Evolutionary conservation across 1,284 basidiomycete species (phyloP).

Genomic region (Spongiforma sp.): DNA sequence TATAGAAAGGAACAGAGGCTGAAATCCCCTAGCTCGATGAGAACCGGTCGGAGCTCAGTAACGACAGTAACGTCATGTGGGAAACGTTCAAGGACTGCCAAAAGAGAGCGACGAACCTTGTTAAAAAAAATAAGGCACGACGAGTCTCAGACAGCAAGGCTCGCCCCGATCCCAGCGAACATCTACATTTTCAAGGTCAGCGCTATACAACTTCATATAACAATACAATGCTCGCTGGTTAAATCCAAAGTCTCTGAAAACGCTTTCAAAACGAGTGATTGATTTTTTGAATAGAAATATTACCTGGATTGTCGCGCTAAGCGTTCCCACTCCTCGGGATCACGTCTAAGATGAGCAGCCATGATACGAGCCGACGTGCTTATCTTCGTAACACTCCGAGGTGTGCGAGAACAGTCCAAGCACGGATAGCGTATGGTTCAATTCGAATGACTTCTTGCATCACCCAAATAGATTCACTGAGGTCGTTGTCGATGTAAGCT

Average conservation of each 20-base stretch:
- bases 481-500: slow-evolving; percentile 79
- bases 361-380: slow-evolving; percentile 24
- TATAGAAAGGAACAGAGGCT: slow-evolving; percentile 47
- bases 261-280: slow-evolving; percentile 56
- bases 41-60: slow-evolving; percentile 68
- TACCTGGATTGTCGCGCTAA: slow-evolving; percentile 80
- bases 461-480: slow-evolving; percentile 73
- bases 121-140: background rate
- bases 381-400: slow-evolving; percentile 26
- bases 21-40: slow-evolving; percentile 69
- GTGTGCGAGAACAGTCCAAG: slow-evolving; percentile 75
- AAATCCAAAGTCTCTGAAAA: slow-evolving; percentile 65
- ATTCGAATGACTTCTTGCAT: slow-evolving; percentile 95
- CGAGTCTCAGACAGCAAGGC: slow-evolving; percentile 57
- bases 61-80: slow-evolving; percentile 78
- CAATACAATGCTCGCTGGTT: slow-evolving; percentile 93
- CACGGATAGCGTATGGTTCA: slow-evolving; percentile 83
- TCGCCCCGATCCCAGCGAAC: slow-evolving; percentile 92
- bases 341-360: slow-evolving; percentile 80
- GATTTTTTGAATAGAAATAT: background rate
- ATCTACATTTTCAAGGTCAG: slow-evolving; percentile 83
- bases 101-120: slow-evolving; percentile 78
- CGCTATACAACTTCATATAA: slow-evolving; percentile 81
- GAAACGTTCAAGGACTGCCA: slow-evolving; percentile 74
- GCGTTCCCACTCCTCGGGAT: slow-evolving; percentile 88